A percentile compares a stretch with the other conserved stretches of the same genome.
phyloP scores from a whole-genome alignment of 2,329 filamentous ascomycete genomes.

The Geosmithia morbida region DNA sequence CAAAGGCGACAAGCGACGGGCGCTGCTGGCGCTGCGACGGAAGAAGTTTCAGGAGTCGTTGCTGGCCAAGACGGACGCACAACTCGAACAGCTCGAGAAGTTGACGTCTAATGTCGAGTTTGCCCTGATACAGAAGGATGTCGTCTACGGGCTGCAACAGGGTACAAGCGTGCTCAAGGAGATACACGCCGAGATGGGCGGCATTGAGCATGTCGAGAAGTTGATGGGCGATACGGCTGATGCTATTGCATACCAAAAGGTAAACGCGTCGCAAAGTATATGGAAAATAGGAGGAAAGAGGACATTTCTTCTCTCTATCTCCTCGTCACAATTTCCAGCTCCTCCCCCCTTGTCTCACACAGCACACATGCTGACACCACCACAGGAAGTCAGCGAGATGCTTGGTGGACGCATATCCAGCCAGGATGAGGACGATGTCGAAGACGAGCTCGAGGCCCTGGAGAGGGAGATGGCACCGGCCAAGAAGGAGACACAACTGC shows the following conservation, averaged over 20 bases:
- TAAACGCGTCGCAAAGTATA: constrained; percentile 19
- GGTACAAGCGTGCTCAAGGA: constrained; percentile 79
- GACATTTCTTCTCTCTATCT: neutral
- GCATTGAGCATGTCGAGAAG: constrained; percentile 86
- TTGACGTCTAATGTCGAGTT: constrained; percentile 87
- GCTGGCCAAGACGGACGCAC: constrained; percentile 75
- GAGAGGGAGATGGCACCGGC: constrained; percentile 29
- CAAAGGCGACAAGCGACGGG: constrained; percentile 64
- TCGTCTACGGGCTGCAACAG: constrained; percentile 83
- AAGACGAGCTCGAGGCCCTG: constrained; percentile 80
- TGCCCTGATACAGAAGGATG: constrained; percentile 90
- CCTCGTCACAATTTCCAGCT: neutral
- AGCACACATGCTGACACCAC: neutral
- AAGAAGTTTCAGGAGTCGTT: constrained; percentile 96
- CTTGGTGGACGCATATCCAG: constrained; percentile 79
- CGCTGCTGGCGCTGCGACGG: constrained; percentile 74
- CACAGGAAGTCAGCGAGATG: constrained; percentile 82
- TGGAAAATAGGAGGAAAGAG: no score
- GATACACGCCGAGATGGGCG: constrained; percentile 93
- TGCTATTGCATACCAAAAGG: constrained; percentile 80
- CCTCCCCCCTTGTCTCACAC: neutral
- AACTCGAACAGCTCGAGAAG: constrained; percentile 87
- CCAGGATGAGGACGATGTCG: constrained; percentile 94
- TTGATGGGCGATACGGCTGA: constrained; percentile 87
- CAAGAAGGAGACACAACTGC: constrained; percentile 7